phyloP scores from a whole-genome alignment of 108 stramenopile species.

The Skeletonema potamos region DNA sequence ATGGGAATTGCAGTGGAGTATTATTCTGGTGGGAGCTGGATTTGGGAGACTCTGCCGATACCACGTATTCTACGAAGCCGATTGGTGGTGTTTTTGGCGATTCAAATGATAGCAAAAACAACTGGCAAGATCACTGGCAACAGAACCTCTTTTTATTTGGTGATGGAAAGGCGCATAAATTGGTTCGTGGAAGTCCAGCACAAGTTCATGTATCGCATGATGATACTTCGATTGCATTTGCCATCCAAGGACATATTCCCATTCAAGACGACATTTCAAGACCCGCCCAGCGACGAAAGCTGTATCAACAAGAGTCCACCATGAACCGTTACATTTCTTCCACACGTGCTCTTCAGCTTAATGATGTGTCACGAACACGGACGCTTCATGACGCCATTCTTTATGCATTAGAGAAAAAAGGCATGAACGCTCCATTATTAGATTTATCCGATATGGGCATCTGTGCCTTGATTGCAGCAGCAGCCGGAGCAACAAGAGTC shows the following conservation, averaged over 20 bases:
- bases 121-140: slow-evolving; percentile 90
- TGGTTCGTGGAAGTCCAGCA: slow-evolving; percentile 39
- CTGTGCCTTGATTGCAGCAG: slow-evolving; percentile 75
- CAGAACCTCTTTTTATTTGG: slow-evolving; percentile 70
- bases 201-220: slow-evolving; percentile 50
- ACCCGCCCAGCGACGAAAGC: slow-evolving; percentile 22
- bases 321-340: slow-evolving; percentile 48
- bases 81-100: slow-evolving; percentile 13
- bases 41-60: slow-evolving; percentile 30
- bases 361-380: slow-evolving; percentile 47
- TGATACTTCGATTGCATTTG: slow-evolving; percentile 57
- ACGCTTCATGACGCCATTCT: slow-evolving; percentile 46
- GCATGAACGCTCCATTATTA: slow-evolving; percentile 49
- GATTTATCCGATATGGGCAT: slow-evolving; percentile 81
- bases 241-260: neutral
- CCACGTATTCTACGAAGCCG: slow-evolving; percentile 35
- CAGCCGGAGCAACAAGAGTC: slow-evolving; percentile 53
- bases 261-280: neutral
- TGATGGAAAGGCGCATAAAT: too few species aligned
- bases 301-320: slow-evolving; percentile 6
- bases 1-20: slow-evolving; percentile 64
- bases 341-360: slow-evolving; percentile 64
- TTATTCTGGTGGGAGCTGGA: slow-evolving; percentile 89
- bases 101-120: slow-evolving; percentile 7
- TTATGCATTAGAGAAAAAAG: slow-evolving; percentile 37